Evolutionary conservation across 2,329 filamentous ascomycete species (phyloP).

Genomic region (Penicillium verrucosum): DNA sequence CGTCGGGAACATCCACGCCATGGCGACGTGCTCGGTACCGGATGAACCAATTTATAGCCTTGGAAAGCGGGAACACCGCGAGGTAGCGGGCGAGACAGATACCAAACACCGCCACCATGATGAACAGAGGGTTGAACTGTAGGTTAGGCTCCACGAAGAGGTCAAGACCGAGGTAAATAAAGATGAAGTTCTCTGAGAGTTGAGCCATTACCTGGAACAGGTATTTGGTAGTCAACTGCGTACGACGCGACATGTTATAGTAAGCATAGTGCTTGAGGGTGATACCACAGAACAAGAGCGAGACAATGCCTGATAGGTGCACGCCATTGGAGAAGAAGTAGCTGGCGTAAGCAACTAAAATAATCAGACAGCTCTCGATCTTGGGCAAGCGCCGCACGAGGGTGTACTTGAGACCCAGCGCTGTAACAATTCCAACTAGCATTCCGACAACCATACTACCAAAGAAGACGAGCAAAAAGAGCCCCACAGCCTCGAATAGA

Average conservation of each 20-base stretch:
- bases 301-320: conserved; percentile 95
- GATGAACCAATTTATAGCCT: conserved; percentile 87
- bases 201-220: conserved; percentile 93
- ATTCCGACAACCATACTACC: conserved; percentile 88
- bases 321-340: conserved; percentile 98
- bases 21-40: conserved; percentile 76
- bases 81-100: conserved; percentile 92
- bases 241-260: conserved; percentile 98
- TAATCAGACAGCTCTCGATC: conserved; percentile 91
- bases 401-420: conserved; percentile 88
- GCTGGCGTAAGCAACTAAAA: conserved; percentile 90
- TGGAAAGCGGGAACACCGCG: conserved; percentile 89
- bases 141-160: conserved; percentile 88
- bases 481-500: conserved; percentile 85
- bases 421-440: conserved; percentile 79
- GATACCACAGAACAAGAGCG: conserved; percentile 93
- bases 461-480: conserved; percentile 95
- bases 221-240: conserved; percentile 96
- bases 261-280: conserved; percentile 99
- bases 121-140: conserved; percentile 90
- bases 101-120: conserved; percentile 84
- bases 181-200: conserved; percentile 98
- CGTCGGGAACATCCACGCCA: conserved; percentile 74
- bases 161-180: conserved; percentile 94
- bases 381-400: conserved; percentile 89